Evolutionary conservation across 805 yeast species (phyloP).

Genomic region (Suhomyces sp.): DNA sequence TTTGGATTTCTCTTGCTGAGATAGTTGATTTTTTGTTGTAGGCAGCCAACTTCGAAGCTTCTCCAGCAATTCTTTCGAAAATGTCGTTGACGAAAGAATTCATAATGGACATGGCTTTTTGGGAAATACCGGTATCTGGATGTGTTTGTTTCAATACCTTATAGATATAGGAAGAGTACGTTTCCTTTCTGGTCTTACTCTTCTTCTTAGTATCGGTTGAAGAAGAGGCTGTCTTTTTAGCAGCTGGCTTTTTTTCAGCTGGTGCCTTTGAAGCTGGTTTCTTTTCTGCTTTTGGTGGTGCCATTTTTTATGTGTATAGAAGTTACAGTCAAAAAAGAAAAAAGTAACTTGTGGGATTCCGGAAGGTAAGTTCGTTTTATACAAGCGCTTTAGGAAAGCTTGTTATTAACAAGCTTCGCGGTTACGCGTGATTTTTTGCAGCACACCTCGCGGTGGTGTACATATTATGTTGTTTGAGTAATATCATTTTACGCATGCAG

Average conservation of each 20-base stretch:
- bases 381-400: background rate
- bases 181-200: slow-evolving; percentile 38
- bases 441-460: background rate
- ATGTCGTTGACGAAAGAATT: slow-evolving; percentile 38
- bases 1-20: slow-evolving; percentile 38
- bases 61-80: slow-evolving; percentile 36
- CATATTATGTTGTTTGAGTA: background rate
- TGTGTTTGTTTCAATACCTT: slow-evolving; percentile 39
- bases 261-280: slow-evolving; percentile 40
- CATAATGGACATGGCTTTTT: slow-evolving; percentile 39
- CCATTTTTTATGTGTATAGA: slow-evolving; percentile 20
- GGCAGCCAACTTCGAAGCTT: slow-evolving; percentile 39
- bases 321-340: background rate
- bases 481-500: background rate
- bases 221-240: slow-evolving; percentile 34
- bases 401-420: background rate
- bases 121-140: slow-evolving; percentile 40
- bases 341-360: background rate
- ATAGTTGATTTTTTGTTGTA: slow-evolving; percentile 40
- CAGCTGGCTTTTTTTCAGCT: slow-evolving; percentile 41
- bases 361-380: background rate
- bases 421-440: background rate
- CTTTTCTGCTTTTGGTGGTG: slow-evolving; percentile 37
- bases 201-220: slow-evolving; percentile 31
- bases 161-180: slow-evolving; percentile 38